Base-by-base conservation (phyloP, 352 stramenopile genomes). In the Phytophthora macrochlamydospora region DNA sequence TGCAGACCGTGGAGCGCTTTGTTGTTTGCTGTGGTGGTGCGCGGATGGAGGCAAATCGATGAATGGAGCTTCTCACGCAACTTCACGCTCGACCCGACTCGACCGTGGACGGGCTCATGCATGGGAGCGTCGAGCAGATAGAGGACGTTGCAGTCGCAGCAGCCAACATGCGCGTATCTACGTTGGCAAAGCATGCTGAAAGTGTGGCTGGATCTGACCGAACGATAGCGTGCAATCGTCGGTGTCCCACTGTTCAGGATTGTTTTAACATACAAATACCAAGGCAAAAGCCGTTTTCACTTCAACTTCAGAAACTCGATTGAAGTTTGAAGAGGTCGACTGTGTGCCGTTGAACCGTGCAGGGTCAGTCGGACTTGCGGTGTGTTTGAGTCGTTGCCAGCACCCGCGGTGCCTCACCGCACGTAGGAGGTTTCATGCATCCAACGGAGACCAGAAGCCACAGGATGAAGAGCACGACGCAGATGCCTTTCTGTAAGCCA, bases 211-310 rank as follows among this genome's bases (percentile, higher is more conserved):
- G n/a, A 28, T 7, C 42, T 14, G 42, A 48, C 12, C 14, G 46
- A 7, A 33, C 46, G 46, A 52, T 14, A 52, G 18, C 46, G 46
- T 52, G 28, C 46, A 38, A 52, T 51, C 46, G 46, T 29, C 29
- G 9, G 30, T 33, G 46, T 52, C 46, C 46, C 24, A 52, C 37
- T 24, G 18, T 24, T 24, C 18, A 24, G 18, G 18, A 24, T 24
- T 24, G 18, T 24, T 24, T 24, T 24, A 24, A 24, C 18, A 24
- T 24, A 24, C 18, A 24, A 24, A 24, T 24, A 0, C 18, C 18
- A 24, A 24, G 18, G 18, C 18, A 24, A 24, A 24, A 24, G 18
- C 18, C 18, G 18, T 24, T 24, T 24, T 24, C 18, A 24, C 18
- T 24, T 24, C 18, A 24, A 24, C 18, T 24, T 24, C 18, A 24